Evolutionary conservation across 306 rosid genomes (phyloP), one percentile per base, ranked within the genome.

Genomic region (Albizia julibrissin): DNA sequence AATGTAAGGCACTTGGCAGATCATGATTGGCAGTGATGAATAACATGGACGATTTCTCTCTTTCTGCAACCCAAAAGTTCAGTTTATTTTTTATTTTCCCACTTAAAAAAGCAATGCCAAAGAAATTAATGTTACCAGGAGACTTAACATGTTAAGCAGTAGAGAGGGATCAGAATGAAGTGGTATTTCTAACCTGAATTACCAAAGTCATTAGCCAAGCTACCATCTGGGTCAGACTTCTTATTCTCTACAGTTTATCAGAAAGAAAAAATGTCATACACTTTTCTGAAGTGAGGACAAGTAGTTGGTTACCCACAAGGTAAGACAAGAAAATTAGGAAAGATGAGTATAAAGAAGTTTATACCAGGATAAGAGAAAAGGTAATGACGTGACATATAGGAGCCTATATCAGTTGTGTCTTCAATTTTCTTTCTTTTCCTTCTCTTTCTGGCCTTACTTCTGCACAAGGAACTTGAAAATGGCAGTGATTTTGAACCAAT

Each of bases 351-450:
- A 85, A 80, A 83, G 52, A 79, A 84, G 74, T 58, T 56, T 58
- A 74, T 85, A 95, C 99, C 99, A 69, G 90, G 87, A 82, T 93
- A 90, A 72, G 99, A 92, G 84, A 95, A 91, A 58, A 88, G 85
- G 59, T 75, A 84, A 80, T 95, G 99, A 40, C 85, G 86, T n/a
- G 92, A 89, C 87, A 89, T 85, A 79, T 93, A 95, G 4, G 98
- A 86, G 31, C 91, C 85, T 75, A 87, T 11, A 24, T 93, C 98
- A 81, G 89, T 75, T 29, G 88, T 88, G 52, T 90, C 89, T 89
- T 95, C 99, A 77, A 87, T 85, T 85, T 84, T 92, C 89, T 91
- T 93, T 83, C 98, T 87, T 86, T 81, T 89, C 84, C 91, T 89
- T 92, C 99, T 91, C 85, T 54, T 88, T 82, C 79, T 80, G 59